Base-by-base conservation (phyloP, 225 moss, liverwort and hornwort genomes). In the Marchantia paleacea region DNA sequence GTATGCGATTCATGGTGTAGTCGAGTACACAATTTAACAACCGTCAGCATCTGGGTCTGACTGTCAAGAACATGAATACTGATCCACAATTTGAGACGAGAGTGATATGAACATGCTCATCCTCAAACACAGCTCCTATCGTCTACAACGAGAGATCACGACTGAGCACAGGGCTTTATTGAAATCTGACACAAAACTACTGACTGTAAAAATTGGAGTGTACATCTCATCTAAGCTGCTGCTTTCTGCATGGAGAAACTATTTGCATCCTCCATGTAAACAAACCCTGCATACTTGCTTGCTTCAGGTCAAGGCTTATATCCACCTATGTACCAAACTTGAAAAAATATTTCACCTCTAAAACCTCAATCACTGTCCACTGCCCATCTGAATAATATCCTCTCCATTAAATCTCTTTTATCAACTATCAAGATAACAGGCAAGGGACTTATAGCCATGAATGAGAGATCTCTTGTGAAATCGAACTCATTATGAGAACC, bases 201-300 rank as follows among this genome's bases (percentile, higher is more conserved):
- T 80, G 77, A 83, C 85, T 80, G 77, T 86, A 86, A 83, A 80
- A 80, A 83, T 85, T 82, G 82, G 85, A 85, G 85, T 83, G 77
- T 80, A 82, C 80, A 86, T 80, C 77, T 80, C 77, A 73, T 65
- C 80, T 85, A 68, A 78, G 79, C 80, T 66, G 78, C 78, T 78
- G 66, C 78, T 78, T 52, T 67, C 78, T 49, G 80, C 82, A 83
- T 73, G 77, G 79, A 82, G 79, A 77, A 79, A 79, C 76, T 80
- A 83, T 80, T 73, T 76, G 72, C 80, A 83, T 83, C 68, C 80
- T 82, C 82, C 82, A 77, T 68, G 82, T 68, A 58, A 80, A 65
- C 77, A 66, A 78, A 64, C 75, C 75, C 75, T 76, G 58, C 78
- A 63, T 64, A 51, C 78, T 64, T 66, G 64, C 78, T 75, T 82